These are phyloP conservation scores for Marasmius sp. DNA, from an alignment of 1,284 basidiomycete genomes.

Conservation along the genomic window DNA sequence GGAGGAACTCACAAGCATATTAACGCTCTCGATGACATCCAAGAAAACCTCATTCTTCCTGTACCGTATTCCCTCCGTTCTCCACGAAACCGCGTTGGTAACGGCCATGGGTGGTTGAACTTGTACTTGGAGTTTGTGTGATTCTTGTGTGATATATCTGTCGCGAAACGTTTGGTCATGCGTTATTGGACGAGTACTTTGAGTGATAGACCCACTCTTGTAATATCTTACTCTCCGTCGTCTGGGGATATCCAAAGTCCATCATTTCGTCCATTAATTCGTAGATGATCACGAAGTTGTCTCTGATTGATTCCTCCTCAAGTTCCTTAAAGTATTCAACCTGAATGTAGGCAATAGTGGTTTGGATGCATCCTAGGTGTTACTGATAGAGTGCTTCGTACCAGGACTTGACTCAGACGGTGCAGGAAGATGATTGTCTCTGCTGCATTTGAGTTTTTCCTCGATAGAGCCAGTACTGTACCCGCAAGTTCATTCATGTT, in stretches of 20 bases:
- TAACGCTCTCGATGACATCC: slow-evolving; percentile 97
- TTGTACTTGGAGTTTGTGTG: slow-evolving; percentile 97
- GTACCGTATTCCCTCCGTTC: slow-evolving; percentile 97
- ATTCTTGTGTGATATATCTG: slow-evolving; percentile 99
- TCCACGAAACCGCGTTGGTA: slow-evolving; percentile 98
- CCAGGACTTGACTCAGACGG: slow-evolving; percentile 83
- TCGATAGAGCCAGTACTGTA: slow-evolving; percentile 91
- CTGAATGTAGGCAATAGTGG: not conserved
- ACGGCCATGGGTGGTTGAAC: slow-evolving; percentile 96
- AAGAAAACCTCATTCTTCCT: slow-evolving; percentile 99
- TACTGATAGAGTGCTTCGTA: not conserved
- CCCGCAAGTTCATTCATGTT: not conserved
- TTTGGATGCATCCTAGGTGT: not conserved
- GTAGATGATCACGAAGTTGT: slow-evolving; percentile 98
- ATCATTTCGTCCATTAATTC: slow-evolving; percentile 99
- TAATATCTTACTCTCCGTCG: slow-evolving; percentile 98
- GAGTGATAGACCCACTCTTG: slow-evolving; percentile 72
- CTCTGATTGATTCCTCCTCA: slow-evolving; percentile 97
- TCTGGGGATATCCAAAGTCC: slow-evolving; percentile 99
- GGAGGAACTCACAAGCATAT: slow-evolving; percentile 75
- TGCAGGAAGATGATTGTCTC: slow-evolving; percentile 98
- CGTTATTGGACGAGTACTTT: not conserved
- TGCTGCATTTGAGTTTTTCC: slow-evolving; percentile 94
- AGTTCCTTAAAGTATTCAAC: slow-evolving; percentile 99
- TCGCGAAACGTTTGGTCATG: not conserved